Evolutionary conservation across 192 early-diverging fungal genomes (phyloP).

Genomic region (Rhizophlyctis rosea): DNA sequence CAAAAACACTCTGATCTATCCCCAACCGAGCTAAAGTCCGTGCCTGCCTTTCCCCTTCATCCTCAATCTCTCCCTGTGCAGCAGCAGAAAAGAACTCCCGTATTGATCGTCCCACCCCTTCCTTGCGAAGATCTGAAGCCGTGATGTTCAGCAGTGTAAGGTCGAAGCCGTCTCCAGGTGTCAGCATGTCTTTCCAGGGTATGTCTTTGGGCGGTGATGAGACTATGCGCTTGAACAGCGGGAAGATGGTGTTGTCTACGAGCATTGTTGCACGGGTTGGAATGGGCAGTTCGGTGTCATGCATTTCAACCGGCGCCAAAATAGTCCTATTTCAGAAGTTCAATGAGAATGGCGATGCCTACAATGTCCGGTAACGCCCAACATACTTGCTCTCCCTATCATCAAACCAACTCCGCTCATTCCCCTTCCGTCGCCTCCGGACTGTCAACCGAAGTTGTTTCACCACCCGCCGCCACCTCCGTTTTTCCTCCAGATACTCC

Average conservation of each 20-base stretch:
- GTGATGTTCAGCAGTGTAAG: constrained; percentile 20
- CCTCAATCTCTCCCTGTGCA: neutral
- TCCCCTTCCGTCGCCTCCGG: neutral
- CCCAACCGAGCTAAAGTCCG: neutral
- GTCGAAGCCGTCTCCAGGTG: neutral
- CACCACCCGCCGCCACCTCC: constrained; percentile 26
- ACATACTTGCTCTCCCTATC: too few species aligned
- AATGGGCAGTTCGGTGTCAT: constrained; percentile 4
- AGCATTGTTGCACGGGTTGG: neutral
- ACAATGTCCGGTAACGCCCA: too few species aligned
- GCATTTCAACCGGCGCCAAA: constrained; percentile 29
- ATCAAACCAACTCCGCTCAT: constrained; percentile 9
- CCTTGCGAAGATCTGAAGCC: constrained; percentile 1
- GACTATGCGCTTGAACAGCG: neutral
- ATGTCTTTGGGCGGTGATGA: too few species aligned
- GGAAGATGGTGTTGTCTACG: neutral
- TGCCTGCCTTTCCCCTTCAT: neutral
- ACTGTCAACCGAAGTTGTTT: constrained; percentile 24
- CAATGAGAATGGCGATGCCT: too few species aligned
- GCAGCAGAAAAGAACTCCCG: constrained; percentile 10
- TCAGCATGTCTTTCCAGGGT: too few species aligned
- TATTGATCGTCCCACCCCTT: neutral
- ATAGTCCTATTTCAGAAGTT: constrained; percentile 15
- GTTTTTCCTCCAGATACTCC: constrained; percentile 7
- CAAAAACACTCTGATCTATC: neutral